phyloP scores from a whole-genome alignment of 805 yeast genomes.

The Yamadazyma tumulicola region DNA sequence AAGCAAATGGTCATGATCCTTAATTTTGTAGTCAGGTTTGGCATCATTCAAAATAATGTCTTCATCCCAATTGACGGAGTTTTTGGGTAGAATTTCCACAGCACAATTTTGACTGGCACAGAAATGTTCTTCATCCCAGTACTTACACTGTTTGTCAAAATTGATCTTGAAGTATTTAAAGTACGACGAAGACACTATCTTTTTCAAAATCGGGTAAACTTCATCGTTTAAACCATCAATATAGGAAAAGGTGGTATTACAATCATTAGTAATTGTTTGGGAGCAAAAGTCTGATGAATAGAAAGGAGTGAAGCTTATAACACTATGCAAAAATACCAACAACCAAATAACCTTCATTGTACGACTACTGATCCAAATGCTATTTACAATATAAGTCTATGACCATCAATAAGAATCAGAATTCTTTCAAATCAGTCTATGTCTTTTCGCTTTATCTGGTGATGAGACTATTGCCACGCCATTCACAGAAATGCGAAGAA shows the following conservation, averaged over 20 bases:
- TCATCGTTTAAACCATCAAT: conserved; percentile 35
- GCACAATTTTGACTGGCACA: conserved; percentile 90
- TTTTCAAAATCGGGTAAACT: conserved; percentile 47
- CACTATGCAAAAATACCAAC: not conserved
- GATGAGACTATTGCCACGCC: not conserved
- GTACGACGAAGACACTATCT: conserved; percentile 69
- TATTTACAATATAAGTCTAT: no score
- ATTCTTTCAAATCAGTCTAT: not conserved
- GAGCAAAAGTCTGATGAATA: conserved; percentile 43
- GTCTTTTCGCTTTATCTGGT: not conserved
- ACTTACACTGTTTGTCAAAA: conserved; percentile 79
- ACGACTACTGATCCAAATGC: no score
- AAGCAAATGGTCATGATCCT: not conserved
- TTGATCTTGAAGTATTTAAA: conserved; percentile 86
- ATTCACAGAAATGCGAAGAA: not conserved
- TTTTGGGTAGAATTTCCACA: conserved; percentile 66
- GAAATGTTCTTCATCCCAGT: conserved; percentile 76
- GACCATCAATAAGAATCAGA: no score
- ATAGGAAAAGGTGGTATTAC: conserved; percentile 44
- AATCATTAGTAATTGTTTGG: conserved; percentile 41
- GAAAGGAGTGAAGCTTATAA: conserved; percentile 29
- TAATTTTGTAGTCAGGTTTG: conserved; percentile 8
- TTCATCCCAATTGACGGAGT: conserved; percentile 56
- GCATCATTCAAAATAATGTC: conserved; percentile 11
- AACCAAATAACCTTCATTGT: not conserved